Base-by-base conservation (phyloP, 2,329 filamentous ascomycete genomes). In the Arthrobotrys conoides region DNA sequence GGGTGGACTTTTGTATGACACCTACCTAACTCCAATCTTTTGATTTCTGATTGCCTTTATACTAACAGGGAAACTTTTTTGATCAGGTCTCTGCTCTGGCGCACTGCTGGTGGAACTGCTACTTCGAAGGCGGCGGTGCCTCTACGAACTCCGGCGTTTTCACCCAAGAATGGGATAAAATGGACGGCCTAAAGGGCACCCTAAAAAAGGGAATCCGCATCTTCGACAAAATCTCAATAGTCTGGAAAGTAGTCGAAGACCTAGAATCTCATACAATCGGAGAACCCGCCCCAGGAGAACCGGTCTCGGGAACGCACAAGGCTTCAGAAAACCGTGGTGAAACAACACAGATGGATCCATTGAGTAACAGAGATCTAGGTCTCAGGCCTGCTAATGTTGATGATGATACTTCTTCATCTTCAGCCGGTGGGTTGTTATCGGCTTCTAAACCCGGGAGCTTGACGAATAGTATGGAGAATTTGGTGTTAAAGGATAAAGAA, bases 21-120 rank as follows among this genome's bases (percentile, higher is more conserved):
- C n/a, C n/a, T n/a, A n/a, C 22, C 16, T 49, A 9, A 0, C 18
- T 51, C 14, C 14, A 12, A 24, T 30, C 27, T n/a, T 20, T 18
- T 10, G 14, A 53, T 10, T 16, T 18, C 24, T 27, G 18, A 20
- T 36, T 36, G 8, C 9, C 9, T 36, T 8, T 8, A 36, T 36
- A 10, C 33, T 36, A 36, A 36, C 9, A 36, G 8, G 3, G 33
- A 36, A 36, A 36, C 1, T 2, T 1, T 36, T 36, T 12, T 1
- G 8, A 36, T 12, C 16, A 79, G 76, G 69, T 79, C 2, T 97
- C 95, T 0, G 91, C 94, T 0, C 91, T 98, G 9, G 94, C 94
- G 0, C 95, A 98, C 82, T 93, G 97, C 16, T 99, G 96, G 96
- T 97, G 97, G 87, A 99, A 99, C 83, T 87, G 91, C 0, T 98